These are phyloP conservation scores for Dispira parvispora DNA, from an alignment of 192 early-diverging fungal genomes.

Conservation along the genomic window DNA sequence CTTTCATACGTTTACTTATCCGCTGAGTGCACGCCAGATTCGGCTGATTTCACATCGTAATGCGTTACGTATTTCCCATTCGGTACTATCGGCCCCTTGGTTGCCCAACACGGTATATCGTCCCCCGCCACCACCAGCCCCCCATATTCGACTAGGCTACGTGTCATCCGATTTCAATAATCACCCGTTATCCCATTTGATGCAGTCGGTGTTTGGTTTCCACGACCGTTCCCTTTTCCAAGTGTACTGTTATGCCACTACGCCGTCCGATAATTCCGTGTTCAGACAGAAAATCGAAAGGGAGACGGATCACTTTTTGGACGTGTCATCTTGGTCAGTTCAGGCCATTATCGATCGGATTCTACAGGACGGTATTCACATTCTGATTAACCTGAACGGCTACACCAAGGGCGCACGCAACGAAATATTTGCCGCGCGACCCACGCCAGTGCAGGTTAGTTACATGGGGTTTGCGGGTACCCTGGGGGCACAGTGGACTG, in stretches of 20 bases:
- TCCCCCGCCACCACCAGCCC: conserved; percentile 53
- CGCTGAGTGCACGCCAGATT: conserved; percentile 65
- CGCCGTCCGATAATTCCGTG: conserved; percentile 53
- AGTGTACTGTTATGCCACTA: conserved; percentile 73
- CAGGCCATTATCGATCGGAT: conserved; percentile 64
- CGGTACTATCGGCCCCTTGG: conserved; percentile 41
- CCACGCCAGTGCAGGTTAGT: conserved; percentile 72
- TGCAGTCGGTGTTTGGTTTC: conserved; percentile 90
- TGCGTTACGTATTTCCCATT: conserved; percentile 61
- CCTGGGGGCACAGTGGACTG: conserved; percentile 70
- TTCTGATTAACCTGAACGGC: conserved; percentile 85
- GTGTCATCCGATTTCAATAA: conserved; percentile 88
- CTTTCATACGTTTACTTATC: conserved; percentile 90
- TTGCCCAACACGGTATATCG: conserved; percentile 37
- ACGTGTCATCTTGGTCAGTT: conserved; percentile 52
- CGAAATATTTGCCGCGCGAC: conserved; percentile 84
- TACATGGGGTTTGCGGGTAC: conserved; percentile 94
- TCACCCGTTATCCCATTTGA: conserved; percentile 82
- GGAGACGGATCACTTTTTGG: conserved; percentile 64
- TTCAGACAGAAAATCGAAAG: conserved; percentile 67
- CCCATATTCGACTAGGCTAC: conserved; percentile 67
- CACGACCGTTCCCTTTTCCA: conserved; percentile 58
- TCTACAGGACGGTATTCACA: conserved; percentile 60
- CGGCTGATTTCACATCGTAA: conserved; percentile 76
- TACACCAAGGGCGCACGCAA: conserved; percentile 94